phyloP scores from a whole-genome alignment of 345 rosid species.

The Brassica cretica region DNA sequence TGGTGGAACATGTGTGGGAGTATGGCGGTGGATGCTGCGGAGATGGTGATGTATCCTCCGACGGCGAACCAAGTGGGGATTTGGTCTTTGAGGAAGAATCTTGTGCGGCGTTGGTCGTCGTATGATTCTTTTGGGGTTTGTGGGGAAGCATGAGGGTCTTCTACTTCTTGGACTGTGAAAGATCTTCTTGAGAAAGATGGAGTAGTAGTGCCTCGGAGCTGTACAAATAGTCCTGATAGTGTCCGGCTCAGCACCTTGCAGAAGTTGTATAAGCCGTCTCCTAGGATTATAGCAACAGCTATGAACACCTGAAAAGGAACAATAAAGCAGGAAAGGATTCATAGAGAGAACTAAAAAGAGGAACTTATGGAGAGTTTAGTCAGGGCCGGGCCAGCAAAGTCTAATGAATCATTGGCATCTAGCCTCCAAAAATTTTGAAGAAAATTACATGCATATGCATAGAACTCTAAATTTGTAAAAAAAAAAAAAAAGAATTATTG shows the following conservation, averaged over 20 bases:
- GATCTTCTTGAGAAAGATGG: constrained; percentile 29
- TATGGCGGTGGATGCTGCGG: constrained; percentile 47
- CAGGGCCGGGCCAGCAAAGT: too few species aligned
- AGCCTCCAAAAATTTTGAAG: too few species aligned
- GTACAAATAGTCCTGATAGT: constrained; percentile 48
- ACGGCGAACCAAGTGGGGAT: constrained; percentile 70
- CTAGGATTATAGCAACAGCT: constrained; percentile 81
- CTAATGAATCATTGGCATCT: too few species aligned
- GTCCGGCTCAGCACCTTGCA: constrained; percentile 67
- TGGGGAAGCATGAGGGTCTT: constrained; percentile 42
- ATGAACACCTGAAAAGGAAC: constrained; percentile 60
- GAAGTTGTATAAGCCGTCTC: constrained; percentile 82
- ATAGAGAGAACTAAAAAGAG: background rate
- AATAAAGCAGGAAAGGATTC: background rate
- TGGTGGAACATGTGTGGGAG: constrained; percentile 67
- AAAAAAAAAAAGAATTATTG: too few species aligned
- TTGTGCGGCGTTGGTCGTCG: constrained; percentile 63
- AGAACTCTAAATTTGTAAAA: too few species aligned
- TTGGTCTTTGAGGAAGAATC: constrained; percentile 70
- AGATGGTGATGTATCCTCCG: constrained; percentile 54
- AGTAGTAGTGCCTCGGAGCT: constrained; percentile 36
- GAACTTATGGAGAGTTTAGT: constrained; percentile 11
- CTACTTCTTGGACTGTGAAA: constrained; percentile 37
- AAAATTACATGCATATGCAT: too few species aligned
- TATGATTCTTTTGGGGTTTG: constrained; percentile 42